These are phyloP conservation scores for Aquilaria sinensis DNA, from an alignment of 345 rosid species.

Conservation along the genomic window DNA sequence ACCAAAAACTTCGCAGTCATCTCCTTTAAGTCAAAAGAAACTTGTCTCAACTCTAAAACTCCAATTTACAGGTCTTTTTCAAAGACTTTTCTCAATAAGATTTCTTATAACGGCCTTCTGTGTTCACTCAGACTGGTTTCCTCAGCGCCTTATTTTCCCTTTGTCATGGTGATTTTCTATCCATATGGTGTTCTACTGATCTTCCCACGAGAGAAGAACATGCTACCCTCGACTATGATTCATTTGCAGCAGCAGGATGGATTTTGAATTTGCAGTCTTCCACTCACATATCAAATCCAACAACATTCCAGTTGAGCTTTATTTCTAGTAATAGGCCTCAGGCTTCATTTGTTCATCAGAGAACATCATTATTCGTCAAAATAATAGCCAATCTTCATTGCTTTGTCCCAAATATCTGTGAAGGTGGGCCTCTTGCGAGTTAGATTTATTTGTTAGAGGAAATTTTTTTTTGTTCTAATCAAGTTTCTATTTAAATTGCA, in stretches of 20 bases:
- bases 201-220: slow-evolving; percentile 83
- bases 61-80: too few relatives aligned
- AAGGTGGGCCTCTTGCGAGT: slow-evolving; percentile 42
- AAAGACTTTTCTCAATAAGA: slow-evolving; percentile 6
- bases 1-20: too few relatives aligned
- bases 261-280: slow-evolving; percentile 48
- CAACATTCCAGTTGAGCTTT: slow-evolving; percentile 43
- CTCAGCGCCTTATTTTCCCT: slow-evolving; percentile 80
- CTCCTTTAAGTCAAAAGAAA: too few relatives aligned
- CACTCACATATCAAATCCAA: slow-evolving; percentile 15
- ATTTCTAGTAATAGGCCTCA: slow-evolving; percentile 51
- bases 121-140: slow-evolving; percentile 67
- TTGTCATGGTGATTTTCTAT: slow-evolving; percentile 74
- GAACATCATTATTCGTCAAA: slow-evolving; percentile 83
- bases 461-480: slow-evolving; percentile 1
- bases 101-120: slow-evolving; percentile 20
- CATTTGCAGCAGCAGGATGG: slow-evolving; percentile 75
- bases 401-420: slow-evolving; percentile 70
- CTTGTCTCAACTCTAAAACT: too few relatives aligned
- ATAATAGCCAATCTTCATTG: slow-evolving; percentile 97
- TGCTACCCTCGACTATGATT: slow-evolving; percentile 72
- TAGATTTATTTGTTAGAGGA: neutral
- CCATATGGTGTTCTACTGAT: slow-evolving; percentile 86
- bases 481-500: slow-evolving; percentile 34
- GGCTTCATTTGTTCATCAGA: slow-evolving; percentile 79